Base-by-base conservation (phyloP, 495 filamentous ascomycete genomes). In the Tuber magnatum region DNA sequence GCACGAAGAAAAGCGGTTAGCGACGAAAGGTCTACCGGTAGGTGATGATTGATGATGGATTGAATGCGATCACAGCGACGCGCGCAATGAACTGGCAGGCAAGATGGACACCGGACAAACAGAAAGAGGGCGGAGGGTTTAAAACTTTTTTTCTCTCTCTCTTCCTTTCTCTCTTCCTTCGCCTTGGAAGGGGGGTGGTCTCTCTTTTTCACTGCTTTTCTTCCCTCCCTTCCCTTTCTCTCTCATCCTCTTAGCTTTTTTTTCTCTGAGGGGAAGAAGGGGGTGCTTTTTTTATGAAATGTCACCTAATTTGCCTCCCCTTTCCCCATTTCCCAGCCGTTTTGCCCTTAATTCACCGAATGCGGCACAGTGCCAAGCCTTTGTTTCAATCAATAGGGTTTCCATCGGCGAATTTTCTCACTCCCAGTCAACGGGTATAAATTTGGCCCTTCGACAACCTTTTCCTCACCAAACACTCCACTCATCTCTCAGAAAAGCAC, bases 331-430 rank as follows among this genome's bases (percentile, higher is more conserved):
- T 18, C 20, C 42, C 39, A 56, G 68, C 42, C 9, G 40, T 46
- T 16, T 16, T 68, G 41, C 71, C 51, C 44, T 41, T 35, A 77
- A 70, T 51, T 40, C 39, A 51, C 39, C 40, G 71, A 79, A 80
- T 75, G 22, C 0, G 3, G 22, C 61, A 24, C 16, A 24, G 16
- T 38, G 71, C 44, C 44, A 48, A 43, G 44, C 39, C 41, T 20
- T 71, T 24, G 6, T 20, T 35, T 24, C 48, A 8, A 46, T 46
- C 44, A 46, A 46, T 51, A 73, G 76, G 76, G 77, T 79, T 79
- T 80, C 72, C 7, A 69, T 79, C 77, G 77, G 77, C 77, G 76
- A 79, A 79, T 79, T 79, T 79, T 79, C 71, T 38, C 71, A 42
- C 68, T 35, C 44, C 38, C 28, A 35, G 28, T 32, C 12, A 65